Conservation (phyloP, 2,329 filamentous ascomycete genomes). For the Fusarium brevicatenulatum region DNA sequence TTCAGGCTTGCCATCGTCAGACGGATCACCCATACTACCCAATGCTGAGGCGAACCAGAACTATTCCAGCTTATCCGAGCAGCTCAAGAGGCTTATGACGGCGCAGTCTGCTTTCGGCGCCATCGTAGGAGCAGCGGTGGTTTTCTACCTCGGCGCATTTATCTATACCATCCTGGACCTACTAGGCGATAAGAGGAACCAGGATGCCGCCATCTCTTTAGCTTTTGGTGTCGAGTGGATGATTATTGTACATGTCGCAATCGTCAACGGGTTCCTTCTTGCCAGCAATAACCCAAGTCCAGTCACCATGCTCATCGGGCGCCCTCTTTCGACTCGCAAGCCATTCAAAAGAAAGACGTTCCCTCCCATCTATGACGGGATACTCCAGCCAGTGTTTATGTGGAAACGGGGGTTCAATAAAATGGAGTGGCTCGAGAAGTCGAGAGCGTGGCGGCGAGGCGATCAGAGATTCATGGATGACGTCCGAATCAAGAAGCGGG, state of each 20-base stretch:
- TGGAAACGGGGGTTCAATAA: neutral
- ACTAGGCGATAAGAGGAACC: neutral
- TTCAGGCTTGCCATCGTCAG: accelerated
- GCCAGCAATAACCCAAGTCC: neutral
- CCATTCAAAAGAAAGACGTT: accelerated
- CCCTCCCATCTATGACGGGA: neutral
- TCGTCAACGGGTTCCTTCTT: neutral
- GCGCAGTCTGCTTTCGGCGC: neutral
- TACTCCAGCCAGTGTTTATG: neutral
- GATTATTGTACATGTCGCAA: neutral
- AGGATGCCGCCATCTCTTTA: neutral
- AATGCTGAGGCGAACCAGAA: accelerated
- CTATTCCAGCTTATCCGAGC: neutral
- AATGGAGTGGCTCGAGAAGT: neutral
- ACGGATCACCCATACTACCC: accelerated
- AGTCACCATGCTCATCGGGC: neutral
- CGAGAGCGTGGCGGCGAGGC: neutral
- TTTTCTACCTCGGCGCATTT: neutral
- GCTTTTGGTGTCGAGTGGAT: neutral
- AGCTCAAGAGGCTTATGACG: neutral
- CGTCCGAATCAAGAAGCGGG: neutral
- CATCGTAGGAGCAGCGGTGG: neutral
- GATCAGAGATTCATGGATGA: accelerated
- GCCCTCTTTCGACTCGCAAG: neutral
- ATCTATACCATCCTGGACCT: neutral